Evolutionary conservation across 1,284 basidiomycete species (phyloP).

Genomic region (Psilocybe mexicana): DNA sequence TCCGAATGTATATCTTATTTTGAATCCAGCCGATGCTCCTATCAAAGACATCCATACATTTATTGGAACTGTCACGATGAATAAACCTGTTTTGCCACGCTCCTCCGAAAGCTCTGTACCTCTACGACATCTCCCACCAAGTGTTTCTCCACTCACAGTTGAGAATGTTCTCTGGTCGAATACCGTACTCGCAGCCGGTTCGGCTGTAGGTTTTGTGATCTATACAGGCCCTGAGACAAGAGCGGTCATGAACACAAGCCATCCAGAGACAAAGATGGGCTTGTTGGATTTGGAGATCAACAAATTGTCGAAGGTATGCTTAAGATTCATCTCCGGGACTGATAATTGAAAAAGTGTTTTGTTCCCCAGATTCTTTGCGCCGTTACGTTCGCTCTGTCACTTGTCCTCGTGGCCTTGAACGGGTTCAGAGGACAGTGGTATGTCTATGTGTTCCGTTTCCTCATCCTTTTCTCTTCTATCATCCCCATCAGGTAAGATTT

Average conservation of each 20-base stretch:
- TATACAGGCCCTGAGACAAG: conserved; percentile 96
- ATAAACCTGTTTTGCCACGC: conserved; percentile 42
- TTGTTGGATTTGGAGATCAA: conserved; percentile 95
- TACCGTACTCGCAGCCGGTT: conserved; percentile 95
- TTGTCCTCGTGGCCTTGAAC: conserved; percentile 93
- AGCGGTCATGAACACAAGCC: conserved; percentile 99
- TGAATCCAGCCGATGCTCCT: conserved; percentile 78
- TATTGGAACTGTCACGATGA: conserved; percentile 88
- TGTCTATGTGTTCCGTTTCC: conserved; percentile 94
- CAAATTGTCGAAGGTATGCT: conserved; percentile 83
- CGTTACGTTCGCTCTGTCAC: conserved; percentile 90
- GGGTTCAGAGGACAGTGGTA: conserved; percentile 97
- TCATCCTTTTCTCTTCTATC: conserved; percentile 98
- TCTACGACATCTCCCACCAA: conserved; percentile 59
- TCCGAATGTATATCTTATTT: conserved; percentile 2
- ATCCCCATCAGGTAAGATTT: conserved; percentile 91
- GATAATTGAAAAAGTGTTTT: neutral
- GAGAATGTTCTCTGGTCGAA: conserved; percentile 98
- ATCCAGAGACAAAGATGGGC: conserved; percentile 95
- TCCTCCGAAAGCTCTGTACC: conserved; percentile 47
- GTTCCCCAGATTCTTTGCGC: conserved; percentile 82
- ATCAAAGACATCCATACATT: conserved; percentile 98
- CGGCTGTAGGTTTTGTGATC: conserved; percentile 89
- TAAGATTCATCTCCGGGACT: neutral
- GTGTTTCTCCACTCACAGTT: conserved; percentile 80